phyloP scores from a whole-genome alignment of 2,329 filamentous ascomycete genomes.

The Cadophora gregata region DNA sequence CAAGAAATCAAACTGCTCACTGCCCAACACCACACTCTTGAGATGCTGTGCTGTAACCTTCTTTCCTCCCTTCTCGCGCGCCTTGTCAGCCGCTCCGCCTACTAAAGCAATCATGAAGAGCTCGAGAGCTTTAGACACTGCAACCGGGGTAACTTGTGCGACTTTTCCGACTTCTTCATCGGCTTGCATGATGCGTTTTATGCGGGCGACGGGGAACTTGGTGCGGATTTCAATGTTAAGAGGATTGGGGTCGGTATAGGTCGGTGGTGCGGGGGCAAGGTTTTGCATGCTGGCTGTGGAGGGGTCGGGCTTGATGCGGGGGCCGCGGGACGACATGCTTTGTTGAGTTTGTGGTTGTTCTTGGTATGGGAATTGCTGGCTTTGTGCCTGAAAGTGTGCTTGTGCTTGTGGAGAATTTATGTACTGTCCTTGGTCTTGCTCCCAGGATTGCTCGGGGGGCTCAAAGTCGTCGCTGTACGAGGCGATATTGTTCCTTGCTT shows the following conservation, averaged over 20 bases:
- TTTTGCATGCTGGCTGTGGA: slow-evolving; percentile 13
- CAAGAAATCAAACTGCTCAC: slow-evolving; percentile 94
- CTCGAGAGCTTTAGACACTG: slow-evolving; percentile 92
- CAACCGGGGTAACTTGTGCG: slow-evolving; percentile 94
- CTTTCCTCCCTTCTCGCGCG: slow-evolving; percentile 82
- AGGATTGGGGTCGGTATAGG: slow-evolving; percentile 50
- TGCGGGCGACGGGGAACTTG: slow-evolving; percentile 95
- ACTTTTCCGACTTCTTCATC: slow-evolving; percentile 99
- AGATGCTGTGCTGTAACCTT: slow-evolving; percentile 89
- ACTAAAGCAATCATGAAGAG: slow-evolving; percentile 98
- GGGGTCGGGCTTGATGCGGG: slow-evolving; percentile 28
- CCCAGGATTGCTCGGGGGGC: slow-evolving; percentile 8
- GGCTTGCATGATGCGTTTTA: slow-evolving; percentile 99
- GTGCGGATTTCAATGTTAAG: slow-evolving; percentile 76
- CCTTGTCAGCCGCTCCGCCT: slow-evolving; percentile 84
- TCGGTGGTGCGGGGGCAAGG: not conserved
- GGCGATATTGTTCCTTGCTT: slow-evolving; percentile 16
- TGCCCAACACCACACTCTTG: slow-evolving; percentile 85
- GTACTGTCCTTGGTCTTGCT: slow-evolving; percentile 4
- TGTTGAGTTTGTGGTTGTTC: slow-evolving; percentile 15
- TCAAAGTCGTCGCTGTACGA: slow-evolving; percentile 23
- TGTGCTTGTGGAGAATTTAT: slow-evolving; percentile 3
- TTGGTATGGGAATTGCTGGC: not conserved
- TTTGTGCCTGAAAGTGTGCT: not conserved
- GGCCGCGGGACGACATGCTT: slow-evolving; percentile 31